A percentile compares a stretch with the other conserved stretches of the same genome.
These are phyloP conservation scores for Populus deltoides DNA, from an alignment of 345 rosid genomes.

Conservation along the genomic window DNA sequence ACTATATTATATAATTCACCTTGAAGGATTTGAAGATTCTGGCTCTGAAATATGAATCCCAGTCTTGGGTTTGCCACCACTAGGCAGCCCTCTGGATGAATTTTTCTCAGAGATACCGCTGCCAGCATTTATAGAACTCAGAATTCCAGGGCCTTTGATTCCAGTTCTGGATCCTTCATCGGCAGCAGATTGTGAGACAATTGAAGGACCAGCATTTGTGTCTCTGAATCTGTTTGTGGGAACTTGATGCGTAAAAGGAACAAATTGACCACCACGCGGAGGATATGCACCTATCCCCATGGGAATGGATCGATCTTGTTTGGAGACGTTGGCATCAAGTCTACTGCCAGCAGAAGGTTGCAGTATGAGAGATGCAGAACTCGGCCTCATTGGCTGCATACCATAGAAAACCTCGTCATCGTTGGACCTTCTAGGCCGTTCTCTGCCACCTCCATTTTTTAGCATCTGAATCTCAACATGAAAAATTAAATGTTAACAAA, in stretches of 20 bases:
- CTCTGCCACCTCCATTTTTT: constrained; percentile 55
- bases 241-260: constrained; percentile 59
- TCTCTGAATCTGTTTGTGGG: constrained; percentile 69
- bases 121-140: constrained; percentile 45
- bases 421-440: constrained; percentile 43
- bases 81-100: constrained; percentile 36
- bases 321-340: constrained; percentile 40
- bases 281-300: constrained; percentile 47
- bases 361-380: constrained; percentile 46
- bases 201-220: constrained; percentile 46
- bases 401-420: constrained; percentile 50
- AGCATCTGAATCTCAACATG: constrained; percentile 46
- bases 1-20: constrained; percentile 37
- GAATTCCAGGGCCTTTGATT: constrained; percentile 65
- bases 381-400: constrained; percentile 45
- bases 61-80: constrained; percentile 44
- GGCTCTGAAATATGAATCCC: constrained; percentile 41
- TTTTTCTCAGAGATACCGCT: constrained; percentile 39
- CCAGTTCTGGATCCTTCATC: constrained; percentile 99
- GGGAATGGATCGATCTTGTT: constrained; percentile 51
- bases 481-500: constrained; percentile 8
- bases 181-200: constrained; percentile 74
- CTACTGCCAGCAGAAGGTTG: constrained; percentile 49
- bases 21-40: constrained; percentile 54
- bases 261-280: constrained; percentile 57